These are phyloP conservation scores for Pichia sp. DNA, from an alignment of 1,139 yeast species.

Conservation along the genomic window DNA sequence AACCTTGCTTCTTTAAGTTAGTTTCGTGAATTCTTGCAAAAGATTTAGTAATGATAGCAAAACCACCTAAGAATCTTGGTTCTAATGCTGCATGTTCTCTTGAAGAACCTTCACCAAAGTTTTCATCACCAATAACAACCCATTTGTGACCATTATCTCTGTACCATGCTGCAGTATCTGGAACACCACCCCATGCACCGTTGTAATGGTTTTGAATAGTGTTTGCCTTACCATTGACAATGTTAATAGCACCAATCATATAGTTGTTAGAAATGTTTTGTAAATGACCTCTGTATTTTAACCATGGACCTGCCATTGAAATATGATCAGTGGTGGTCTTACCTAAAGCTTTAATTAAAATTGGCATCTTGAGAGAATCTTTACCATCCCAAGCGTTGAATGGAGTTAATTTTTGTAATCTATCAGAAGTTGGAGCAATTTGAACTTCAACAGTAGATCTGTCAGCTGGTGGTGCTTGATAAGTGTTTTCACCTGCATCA, in stretches of 20 bases:
- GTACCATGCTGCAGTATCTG: constrained; percentile 92
- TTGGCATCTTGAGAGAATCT: constrained; percentile 84
- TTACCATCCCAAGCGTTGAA: constrained; percentile 95
- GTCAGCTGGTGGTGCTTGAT: constrained; percentile 95
- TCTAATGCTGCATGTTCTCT: constrained; percentile 99
- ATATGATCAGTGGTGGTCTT: constrained; percentile 99
- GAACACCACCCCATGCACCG: constrained; percentile 91
- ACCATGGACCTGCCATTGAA: constrained; percentile 99
- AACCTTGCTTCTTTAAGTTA: constrained; percentile 95
- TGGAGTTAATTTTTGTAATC: constrained; percentile 86
- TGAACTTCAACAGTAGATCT: constrained; percentile 69
- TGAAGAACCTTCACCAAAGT: constrained; percentile 99
- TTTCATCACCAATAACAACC: constrained; percentile 99
- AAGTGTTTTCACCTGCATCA: constrained; percentile 92
- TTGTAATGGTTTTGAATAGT: constrained; percentile 82
- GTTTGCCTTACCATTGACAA: constrained; percentile 95
- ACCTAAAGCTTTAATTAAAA: constrained; percentile 93
- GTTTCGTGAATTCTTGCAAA: constrained; percentile 97
- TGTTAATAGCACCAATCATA: constrained; percentile 99
- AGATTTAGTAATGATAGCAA: constrained; percentile 93
- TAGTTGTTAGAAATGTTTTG: constrained; percentile 98
- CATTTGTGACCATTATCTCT: constrained; percentile 87
- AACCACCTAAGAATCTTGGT: constrained; percentile 99
- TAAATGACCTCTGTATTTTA: constrained; percentile 99
- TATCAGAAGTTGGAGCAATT: constrained; percentile 81